Percentiles rank a stretch among this genome's conserved stretches.
These are phyloP conservation scores for Wickerhamiella kurtzmanii DNA, from an alignment of 805 yeast genomes.

Conservation along the genomic window DNA sequence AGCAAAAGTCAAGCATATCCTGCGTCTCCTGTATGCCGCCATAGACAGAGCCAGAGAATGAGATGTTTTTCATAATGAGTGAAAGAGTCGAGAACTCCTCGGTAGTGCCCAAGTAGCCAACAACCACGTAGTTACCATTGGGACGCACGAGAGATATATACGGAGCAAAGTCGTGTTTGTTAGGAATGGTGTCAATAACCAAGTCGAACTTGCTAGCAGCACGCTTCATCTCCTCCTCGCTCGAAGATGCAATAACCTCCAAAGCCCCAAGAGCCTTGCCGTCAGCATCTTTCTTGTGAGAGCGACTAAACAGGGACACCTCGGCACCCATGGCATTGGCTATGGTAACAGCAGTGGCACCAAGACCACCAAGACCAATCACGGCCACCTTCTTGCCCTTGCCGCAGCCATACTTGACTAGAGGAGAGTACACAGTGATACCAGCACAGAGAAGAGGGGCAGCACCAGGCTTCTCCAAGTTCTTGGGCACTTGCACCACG, in stretches of 20 bases:
- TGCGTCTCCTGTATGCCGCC: constrained; percentile 53
- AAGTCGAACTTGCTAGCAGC: constrained; percentile 33
- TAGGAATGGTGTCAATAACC: constrained; percentile 40
- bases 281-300: constrained; percentile 37
- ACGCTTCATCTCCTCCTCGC: constrained; percentile 27
- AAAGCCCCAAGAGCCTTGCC: constrained; percentile 44
- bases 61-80: constrained; percentile 33
- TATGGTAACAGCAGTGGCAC: constrained; percentile 46
- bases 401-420: constrained; percentile 35
- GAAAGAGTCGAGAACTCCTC: constrained; percentile 34
- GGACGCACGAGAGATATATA: constrained; percentile 42
- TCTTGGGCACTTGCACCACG: constrained; percentile 51
- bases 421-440: constrained; percentile 55
- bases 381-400: constrained; percentile 43
- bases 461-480: constrained; percentile 37
- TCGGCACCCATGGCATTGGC: constrained; percentile 53
- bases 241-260: constrained; percentile 39
- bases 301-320: constrained; percentile 43
- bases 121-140: constrained; percentile 46
- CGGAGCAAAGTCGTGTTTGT: constrained; percentile 35
- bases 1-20: constrained; percentile 53
- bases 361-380: constrained; percentile 55
- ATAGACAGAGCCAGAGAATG: constrained; percentile 35
- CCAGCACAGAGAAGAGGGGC: constrained; percentile 76
- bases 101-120: constrained; percentile 47